These are phyloP conservation scores for Kwoniella sp. DNA, from an alignment of 768 basidiomycete genomes.

Conservation along the genomic window DNA sequence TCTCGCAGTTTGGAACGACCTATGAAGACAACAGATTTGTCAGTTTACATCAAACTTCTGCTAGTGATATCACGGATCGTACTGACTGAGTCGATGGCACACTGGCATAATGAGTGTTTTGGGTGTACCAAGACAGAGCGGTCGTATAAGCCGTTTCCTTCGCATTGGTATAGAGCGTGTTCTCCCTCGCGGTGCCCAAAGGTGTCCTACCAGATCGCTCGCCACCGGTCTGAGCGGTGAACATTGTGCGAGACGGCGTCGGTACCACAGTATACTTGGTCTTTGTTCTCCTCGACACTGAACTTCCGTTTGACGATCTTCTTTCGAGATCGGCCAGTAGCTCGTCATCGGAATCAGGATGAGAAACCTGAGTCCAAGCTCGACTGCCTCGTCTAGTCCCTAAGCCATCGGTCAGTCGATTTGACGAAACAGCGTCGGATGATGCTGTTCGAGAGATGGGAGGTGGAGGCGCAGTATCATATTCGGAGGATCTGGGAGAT, in stretches of 20 bases:
- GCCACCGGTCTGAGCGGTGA: slow-evolving; percentile 8
- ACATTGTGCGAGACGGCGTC: slow-evolving; percentile 1
- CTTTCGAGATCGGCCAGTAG: slow-evolving; percentile 45
- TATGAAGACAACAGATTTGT: slow-evolving; percentile 1
- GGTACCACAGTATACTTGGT: slow-evolving; percentile 6
- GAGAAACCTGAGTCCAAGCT: slow-evolving; percentile 36
- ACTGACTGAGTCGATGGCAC: slow-evolving; percentile 21
- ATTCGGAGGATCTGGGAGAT: slow-evolving; percentile 19
- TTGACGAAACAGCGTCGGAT: background rate
- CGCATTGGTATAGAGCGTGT: slow-evolving; percentile 38
- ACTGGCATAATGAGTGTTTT: slow-evolving; percentile 26
- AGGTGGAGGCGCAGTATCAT: slow-evolving; percentile 35
- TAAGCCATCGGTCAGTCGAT: slow-evolving; percentile 19
- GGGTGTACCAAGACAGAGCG: slow-evolving; percentile 36
- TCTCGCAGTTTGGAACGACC: slow-evolving; percentile 33
- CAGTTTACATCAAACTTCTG: background rate
- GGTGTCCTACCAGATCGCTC: slow-evolving; percentile 10
- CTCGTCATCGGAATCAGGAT: slow-evolving; percentile 41
- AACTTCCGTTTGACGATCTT: slow-evolving; percentile 40
- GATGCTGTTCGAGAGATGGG: slow-evolving; percentile 29
- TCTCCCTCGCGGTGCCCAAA: slow-evolving; percentile 31
- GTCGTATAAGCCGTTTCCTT: slow-evolving; percentile 32
- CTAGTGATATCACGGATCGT: background rate
- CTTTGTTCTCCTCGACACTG: slow-evolving; percentile 9
- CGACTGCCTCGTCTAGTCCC: slow-evolving; percentile 19